phyloP scores from a whole-genome alignment of 2,329 filamentous ascomycete species.

The Aquanectria penicillioides region DNA sequence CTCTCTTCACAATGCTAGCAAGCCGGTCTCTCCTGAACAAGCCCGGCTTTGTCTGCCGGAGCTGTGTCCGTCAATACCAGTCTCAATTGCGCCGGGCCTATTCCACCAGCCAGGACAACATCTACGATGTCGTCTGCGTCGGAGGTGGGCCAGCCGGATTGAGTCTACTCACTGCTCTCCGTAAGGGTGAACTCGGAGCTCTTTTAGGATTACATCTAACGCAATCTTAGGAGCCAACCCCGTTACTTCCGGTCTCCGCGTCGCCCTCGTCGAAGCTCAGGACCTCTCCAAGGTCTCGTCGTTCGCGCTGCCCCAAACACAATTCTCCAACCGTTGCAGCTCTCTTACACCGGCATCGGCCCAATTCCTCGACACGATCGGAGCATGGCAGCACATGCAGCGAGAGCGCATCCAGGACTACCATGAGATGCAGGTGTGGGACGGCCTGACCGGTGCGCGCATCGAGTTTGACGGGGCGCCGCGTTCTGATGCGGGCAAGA shows the following conservation, averaged over 20 bases:
- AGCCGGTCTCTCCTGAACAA: conserved; percentile 38
- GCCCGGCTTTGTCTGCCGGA: conserved; percentile 56
- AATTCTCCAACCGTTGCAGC: conserved; percentile 94
- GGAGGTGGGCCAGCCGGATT: conserved; percentile 91
- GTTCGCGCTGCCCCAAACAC: conserved; percentile 72
- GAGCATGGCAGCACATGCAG: conserved; percentile 84
- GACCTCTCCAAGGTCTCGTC: conserved; percentile 76
- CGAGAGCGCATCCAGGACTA: conserved; percentile 83
- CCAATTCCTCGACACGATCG: conserved; percentile 83
- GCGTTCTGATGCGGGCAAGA: conserved; percentile 59
- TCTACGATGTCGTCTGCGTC: conserved; percentile 94
- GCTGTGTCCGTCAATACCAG: conserved; percentile 55
- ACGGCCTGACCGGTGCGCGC: conserved; percentile 85
- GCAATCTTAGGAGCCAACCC: conserved; percentile 73
- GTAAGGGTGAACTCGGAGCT: conserved; percentile 54
- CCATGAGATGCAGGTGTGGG: conserved; percentile 98
- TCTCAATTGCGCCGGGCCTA: conserved; percentile 53
- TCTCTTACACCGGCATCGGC: conserved; percentile 91
- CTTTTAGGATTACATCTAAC: neutral
- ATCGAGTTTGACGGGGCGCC: conserved; percentile 87
- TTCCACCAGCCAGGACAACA: conserved; percentile 66
- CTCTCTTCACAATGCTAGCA: conserved; percentile 39
- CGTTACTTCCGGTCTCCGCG: conserved; percentile 77
- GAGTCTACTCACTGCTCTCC: conserved; percentile 80
- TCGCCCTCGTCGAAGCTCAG: conserved; percentile 92